Evolutionary conservation across 345 rosid genomes (phyloP), one percentile per base, ranked within the genome.

Genomic region (Pistacia atlantica): DNA sequence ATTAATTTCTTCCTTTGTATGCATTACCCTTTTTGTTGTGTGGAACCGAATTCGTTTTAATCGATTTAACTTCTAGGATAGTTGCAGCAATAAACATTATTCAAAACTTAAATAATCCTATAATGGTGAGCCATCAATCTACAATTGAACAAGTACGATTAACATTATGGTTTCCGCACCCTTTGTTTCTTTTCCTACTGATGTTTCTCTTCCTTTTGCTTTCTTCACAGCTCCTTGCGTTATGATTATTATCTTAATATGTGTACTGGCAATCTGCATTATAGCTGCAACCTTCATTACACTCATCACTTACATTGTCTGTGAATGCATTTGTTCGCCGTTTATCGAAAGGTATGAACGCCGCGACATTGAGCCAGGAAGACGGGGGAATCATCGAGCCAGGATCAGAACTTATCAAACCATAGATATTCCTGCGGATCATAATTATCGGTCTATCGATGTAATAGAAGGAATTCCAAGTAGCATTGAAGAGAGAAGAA

Each of bases 291-390:
- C 58, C 42, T 48, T 61, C 45, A 61, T 61, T 18, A 18, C 59
- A 11, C 2, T 5, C 17, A 10, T 61, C 58, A 48, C 37, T 63
- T 73, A 49, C 68, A 13, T 73, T 8, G 2, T 61, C 25, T 48
- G 68, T 11, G 59, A 73, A 11, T 48, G 59, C 16, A 13, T 61
- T 14, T 73, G 68, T 28, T 49, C 42, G 58, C 59, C 68, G 5
- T 61, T 63, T 60, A 61, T 58, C 1, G 31, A 12, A 7, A 46
- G 68, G 10, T 73, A 63, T 25, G 75, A 59, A 58, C 22, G 5
- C 42, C 22, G 17, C 16, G 68, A 73, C 33, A 18, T 61, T 31
- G 68, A 73, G 45, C 59, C 60, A 14, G 76, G 65, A 57, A 20
- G 45, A 46, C 55, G 3, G 9, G 51, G 22, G 18, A 45, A 16